A percentile compares a stretch with the other conserved stretches of the same genome.
These are phyloP conservation scores for Diaporthe helianthi DNA, from an alignment of 2,329 filamentous ascomycete species.

Conservation along the genomic window DNA sequence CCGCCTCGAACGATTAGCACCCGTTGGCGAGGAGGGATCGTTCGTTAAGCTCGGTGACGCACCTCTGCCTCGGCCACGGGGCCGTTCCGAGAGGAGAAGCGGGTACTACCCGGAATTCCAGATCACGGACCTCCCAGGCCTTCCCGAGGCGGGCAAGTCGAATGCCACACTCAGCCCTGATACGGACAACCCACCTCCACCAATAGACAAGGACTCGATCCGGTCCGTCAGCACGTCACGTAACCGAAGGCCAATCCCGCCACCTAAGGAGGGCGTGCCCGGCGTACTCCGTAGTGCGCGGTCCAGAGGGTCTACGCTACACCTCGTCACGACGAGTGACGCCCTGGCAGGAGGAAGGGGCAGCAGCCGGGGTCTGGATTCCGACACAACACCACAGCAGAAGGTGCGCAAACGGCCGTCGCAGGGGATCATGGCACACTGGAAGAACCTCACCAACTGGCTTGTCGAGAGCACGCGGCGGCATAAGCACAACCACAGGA, in stretches of 20 bases:
- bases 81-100: conserved; percentile 79
- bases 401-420: conserved; percentile 64
- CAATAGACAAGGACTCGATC: conserved; percentile 79
- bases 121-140: conserved; percentile 76
- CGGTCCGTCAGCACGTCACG: conserved; percentile 80
- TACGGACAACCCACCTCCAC: conserved; percentile 66
- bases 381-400: conserved; percentile 43
- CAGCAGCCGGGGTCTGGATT: conserved; percentile 41
- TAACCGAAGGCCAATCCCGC: conserved; percentile 76
- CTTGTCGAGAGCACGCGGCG: conserved; percentile 65
- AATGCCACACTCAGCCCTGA: conserved; percentile 53
- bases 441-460: conserved; percentile 72
- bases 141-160: conserved; percentile 67
- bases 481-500: conserved; percentile 55
- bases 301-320: conserved; percentile 83
- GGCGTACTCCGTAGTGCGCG: conserved; percentile 70
- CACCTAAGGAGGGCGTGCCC: conserved; percentile 81
- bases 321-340: conserved; percentile 76
- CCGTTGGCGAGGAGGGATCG: conserved; percentile 79
- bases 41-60: conserved; percentile 53
- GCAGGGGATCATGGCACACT: conserved; percentile 64
- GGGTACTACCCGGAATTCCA: conserved; percentile 68
- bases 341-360: conserved; percentile 49
- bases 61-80: conserved; percentile 70
- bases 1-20: conserved; percentile 80